Conservation (phyloP, 176 grass and related monocot species). For the Aegilops sharonensis region DNA sequence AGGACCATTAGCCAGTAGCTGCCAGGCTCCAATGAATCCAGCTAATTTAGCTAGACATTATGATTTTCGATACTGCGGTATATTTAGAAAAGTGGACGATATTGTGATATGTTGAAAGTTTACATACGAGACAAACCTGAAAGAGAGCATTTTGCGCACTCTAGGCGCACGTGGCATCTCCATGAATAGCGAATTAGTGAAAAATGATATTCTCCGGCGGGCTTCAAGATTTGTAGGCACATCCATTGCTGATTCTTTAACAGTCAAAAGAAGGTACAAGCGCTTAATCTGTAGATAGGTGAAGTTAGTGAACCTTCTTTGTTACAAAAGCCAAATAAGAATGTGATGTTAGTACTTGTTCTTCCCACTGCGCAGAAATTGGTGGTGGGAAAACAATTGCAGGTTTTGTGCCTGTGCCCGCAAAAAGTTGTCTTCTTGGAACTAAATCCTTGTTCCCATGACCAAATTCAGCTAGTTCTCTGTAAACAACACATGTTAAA, state of each 20-base stretch:
- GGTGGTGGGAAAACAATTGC: conserved; percentile 77
- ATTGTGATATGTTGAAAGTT: conserved; percentile 7
- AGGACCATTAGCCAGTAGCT: neutral
- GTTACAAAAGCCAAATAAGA: conserved; percentile 15
- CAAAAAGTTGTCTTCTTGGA: conserved; percentile 91
- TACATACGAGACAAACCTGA: conserved; percentile 62
- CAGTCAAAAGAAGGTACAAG: conserved; percentile 84
- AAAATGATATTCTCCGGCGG: conserved; percentile 92
- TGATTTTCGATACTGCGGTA: neutral
- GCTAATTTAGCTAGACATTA: conserved; percentile 11
- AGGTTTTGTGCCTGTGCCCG: conserved; percentile 80
- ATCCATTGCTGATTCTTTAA: conserved; percentile 95
- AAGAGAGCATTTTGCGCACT: conserved; percentile 96
- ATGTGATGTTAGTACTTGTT: conserved; percentile 57
- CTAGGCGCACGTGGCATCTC: conserved; percentile 93
- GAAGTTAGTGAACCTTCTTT: conserved; percentile 23
- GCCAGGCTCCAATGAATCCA: neutral
- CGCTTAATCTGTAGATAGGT: conserved; percentile 72
- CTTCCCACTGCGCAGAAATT: conserved; percentile 86
- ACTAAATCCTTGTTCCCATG: conserved; percentile 85
- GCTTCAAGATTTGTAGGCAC: conserved; percentile 96
- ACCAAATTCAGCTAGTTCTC: conserved; percentile 85
- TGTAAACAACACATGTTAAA: conserved; percentile 30
- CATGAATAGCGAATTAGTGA: conserved; percentile 98
- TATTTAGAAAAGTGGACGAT: conserved; percentile 9